These are phyloP conservation scores for Pisolithus marmoratus DNA, from an alignment of 768 basidiomycete genomes.

Conservation along the genomic window DNA sequence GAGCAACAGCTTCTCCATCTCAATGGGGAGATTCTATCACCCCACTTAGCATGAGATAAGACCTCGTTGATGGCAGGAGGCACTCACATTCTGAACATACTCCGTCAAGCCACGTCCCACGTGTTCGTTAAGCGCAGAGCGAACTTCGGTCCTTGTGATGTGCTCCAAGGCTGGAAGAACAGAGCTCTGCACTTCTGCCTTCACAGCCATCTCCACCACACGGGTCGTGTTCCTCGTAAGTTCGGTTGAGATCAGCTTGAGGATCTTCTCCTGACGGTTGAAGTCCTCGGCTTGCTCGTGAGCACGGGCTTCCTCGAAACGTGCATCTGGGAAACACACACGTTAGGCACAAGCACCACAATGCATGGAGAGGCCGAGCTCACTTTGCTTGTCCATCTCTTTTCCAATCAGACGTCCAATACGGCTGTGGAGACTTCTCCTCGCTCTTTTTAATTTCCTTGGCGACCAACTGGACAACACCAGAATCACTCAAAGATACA, in stretches of 20 bases:
- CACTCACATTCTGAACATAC: constrained; percentile 60
- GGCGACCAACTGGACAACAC: constrained; percentile 52
- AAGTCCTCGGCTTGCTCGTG: constrained; percentile 80
- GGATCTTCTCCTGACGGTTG: constrained; percentile 79
- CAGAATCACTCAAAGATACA: constrained; percentile 42
- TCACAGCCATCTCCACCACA: constrained; percentile 86
- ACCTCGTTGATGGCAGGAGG: not conserved
- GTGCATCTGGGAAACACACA: constrained; percentile 53
- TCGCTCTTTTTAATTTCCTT: constrained; percentile 83
- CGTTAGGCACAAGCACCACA: constrained; percentile 4
- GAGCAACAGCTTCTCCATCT: constrained; percentile 73
- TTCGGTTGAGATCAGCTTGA: constrained; percentile 84
- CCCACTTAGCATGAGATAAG: constrained; percentile 1
- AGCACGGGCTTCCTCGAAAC: constrained; percentile 74
- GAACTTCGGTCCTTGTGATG: constrained; percentile 79
- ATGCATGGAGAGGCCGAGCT: constrained; percentile 25
- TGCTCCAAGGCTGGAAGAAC: constrained; percentile 78
- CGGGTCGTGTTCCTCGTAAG: constrained; percentile 83
- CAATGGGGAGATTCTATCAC: constrained; percentile 61
- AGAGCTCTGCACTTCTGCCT: constrained; percentile 76
- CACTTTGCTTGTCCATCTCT: constrained; percentile 89
- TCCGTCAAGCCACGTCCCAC: constrained; percentile 69
- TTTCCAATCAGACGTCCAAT: constrained; percentile 76
- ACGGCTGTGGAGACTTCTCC: constrained; percentile 66
- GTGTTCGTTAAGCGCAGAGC: constrained; percentile 70